Base-by-base conservation (phyloP, 2,329 filamentous ascomycete species). In the Dactylellina parvicollis region DNA sequence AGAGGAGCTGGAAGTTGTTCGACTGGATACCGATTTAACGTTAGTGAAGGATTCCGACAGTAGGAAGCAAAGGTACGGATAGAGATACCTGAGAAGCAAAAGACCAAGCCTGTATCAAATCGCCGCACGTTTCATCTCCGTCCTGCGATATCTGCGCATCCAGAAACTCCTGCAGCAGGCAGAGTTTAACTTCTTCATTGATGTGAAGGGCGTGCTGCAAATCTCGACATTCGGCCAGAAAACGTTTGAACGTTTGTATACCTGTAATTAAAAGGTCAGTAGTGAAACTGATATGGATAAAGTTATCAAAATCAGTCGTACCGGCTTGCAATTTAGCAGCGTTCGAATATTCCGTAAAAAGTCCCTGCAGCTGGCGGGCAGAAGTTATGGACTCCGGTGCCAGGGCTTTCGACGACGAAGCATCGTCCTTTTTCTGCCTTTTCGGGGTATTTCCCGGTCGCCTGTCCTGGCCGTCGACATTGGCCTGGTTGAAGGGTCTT, bases 91-190 rank as follows among this genome's bases (percentile, higher is more conserved):
- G 89, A 28, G 88, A 88, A 2, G 91, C 92, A 82, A 91, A 92
- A 50, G 88, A 88, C 94, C 94, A 98, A 70, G 89, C 92, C 77
- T 96, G 90, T 81, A 96, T 90, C 38, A 98, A 82, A 77, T 96
- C 92, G 1, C 86, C 82, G 28, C 98, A 86, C 76, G 89, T 92
- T 22, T 89, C 83, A 4, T 86, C 83, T 59, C 86, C 40, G 82
- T 84, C 64, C 83, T 82, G 62, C 1, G 86, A 85, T 76, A 83
- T 84, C 61, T 85, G 82, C 5, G 83, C 81, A 47, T 87, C 83
- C 52, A 95, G 86, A 79, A 90, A 95, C 76, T 91, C 87, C 75
- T 84, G 84, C 30, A 94, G 82, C 57, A 94, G 89, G 79, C 82
- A 81, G 79, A 82, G 81, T 73, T 78, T 52, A 26, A 66, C 36